Evolutionary conservation across 768 basidiomycete species (phyloP).

Genomic region (Podaxis mareebaensis): DNA sequence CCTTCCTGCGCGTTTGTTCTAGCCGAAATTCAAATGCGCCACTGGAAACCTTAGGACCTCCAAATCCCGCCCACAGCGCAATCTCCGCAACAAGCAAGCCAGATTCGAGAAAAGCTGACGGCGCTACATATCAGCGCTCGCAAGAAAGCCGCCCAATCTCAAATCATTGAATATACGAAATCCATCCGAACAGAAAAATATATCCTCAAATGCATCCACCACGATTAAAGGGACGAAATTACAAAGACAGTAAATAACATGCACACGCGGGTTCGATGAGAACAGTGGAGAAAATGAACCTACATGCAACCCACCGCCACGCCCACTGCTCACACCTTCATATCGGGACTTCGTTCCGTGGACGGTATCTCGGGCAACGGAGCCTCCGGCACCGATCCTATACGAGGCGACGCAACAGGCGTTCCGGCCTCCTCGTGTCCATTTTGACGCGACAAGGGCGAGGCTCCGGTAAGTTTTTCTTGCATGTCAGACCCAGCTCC

Average conservation of each 20-base stretch:
- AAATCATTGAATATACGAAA: neutral
- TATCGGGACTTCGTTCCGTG: neutral
- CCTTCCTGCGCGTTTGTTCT: too few relatives aligned
- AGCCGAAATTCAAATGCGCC: too few relatives aligned
- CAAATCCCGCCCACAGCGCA: too few relatives aligned
- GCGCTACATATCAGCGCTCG: neutral
- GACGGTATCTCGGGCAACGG: neutral
- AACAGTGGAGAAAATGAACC: neutral
- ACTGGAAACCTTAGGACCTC: too few relatives aligned
- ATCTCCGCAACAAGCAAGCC: too few relatives aligned
- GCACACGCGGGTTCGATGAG: neutral
- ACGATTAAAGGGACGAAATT: neutral
- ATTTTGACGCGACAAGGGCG: neutral
- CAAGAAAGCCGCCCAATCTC: neutral
- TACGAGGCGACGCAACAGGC: neutral
- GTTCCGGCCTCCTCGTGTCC: slow-evolving; percentile 1
- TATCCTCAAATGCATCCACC: neutral
- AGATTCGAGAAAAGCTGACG: too few relatives aligned
- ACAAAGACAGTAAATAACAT: neutral
- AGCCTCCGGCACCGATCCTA: neutral
- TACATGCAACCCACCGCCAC: neutral
- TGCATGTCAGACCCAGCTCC: neutral
- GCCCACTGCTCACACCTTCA: slow-evolving; percentile 1
- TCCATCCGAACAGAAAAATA: neutral
- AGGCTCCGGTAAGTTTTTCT: neutral